These are phyloP conservation scores for Aulographum hederae DNA, from an alignment of 2,329 filamentous ascomycete species.

Conservation along the genomic window DNA sequence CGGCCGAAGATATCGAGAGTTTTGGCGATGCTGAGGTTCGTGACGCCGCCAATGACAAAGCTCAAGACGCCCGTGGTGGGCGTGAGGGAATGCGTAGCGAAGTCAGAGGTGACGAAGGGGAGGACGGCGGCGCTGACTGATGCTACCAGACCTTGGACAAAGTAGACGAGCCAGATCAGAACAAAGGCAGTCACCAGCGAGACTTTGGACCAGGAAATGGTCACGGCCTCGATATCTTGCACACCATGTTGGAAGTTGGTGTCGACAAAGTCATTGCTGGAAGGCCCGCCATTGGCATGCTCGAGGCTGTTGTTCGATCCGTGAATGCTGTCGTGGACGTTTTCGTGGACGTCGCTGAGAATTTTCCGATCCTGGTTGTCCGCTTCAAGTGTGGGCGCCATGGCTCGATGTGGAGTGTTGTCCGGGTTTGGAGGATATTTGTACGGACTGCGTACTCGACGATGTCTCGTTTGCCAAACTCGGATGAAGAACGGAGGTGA, in stretches of 20 bases:
- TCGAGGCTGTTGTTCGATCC: too few relatives aligned
- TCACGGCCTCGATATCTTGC: constrained; percentile 20
- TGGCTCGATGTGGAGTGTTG: too few relatives aligned
- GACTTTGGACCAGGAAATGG: constrained; percentile 19
- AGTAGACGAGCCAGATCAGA: constrained; percentile 27
- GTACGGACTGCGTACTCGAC: too few relatives aligned
- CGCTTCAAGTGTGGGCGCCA: too few relatives aligned
- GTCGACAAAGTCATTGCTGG: neutral
- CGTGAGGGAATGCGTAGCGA: constrained; percentile 15
- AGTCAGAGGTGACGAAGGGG: constrained; percentile 21
- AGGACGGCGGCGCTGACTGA: constrained; percentile 20
- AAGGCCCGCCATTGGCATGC: too few relatives aligned
- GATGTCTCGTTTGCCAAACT: too few relatives aligned
- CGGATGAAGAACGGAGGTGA: too few relatives aligned
- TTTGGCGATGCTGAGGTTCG: constrained; percentile 35
- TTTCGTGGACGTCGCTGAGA: too few relatives aligned
- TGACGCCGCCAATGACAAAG: constrained; percentile 36
- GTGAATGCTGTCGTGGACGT: too few relatives aligned
- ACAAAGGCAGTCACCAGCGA: constrained; percentile 20
- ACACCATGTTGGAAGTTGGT: constrained; percentile 17
- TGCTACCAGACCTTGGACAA: constrained; percentile 30
- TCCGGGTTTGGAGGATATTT: too few relatives aligned
- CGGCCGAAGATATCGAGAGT: constrained; percentile 44
- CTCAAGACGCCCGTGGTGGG: constrained; percentile 18
- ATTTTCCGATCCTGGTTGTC: too few relatives aligned